Conservation (phyloP, 768 basidiomycete genomes). For the Podaxis sp. region DNA sequence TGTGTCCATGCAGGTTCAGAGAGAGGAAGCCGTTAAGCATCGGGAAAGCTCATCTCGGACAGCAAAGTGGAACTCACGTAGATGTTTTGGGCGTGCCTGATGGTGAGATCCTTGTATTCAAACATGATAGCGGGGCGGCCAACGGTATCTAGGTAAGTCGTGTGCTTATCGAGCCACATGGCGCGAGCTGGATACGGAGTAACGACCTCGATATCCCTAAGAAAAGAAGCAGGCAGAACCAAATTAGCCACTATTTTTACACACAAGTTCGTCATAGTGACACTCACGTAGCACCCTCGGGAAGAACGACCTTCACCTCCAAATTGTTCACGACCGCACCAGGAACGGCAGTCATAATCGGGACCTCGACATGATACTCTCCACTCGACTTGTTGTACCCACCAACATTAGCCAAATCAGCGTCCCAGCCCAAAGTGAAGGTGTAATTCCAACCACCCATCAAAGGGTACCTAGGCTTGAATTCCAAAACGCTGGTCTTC, state of each 20-base stretch:
- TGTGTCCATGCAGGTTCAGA: slow-evolving; percentile 27
- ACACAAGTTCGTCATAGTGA: background rate
- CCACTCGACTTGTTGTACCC: slow-evolving; percentile 62
- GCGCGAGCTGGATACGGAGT: slow-evolving; percentile 77
- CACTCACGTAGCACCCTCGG: slow-evolving; percentile 93
- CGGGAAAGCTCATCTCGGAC: slow-evolving; percentile 2
- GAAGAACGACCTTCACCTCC: slow-evolving; percentile 77
- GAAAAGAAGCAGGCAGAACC: slow-evolving; percentile 12
- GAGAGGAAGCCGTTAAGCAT: background rate
- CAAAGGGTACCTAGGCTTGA: slow-evolving; percentile 88
- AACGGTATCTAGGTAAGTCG: slow-evolving; percentile 88
- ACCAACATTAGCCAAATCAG: slow-evolving; percentile 74
- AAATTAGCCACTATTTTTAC: background rate
- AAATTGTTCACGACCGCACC: slow-evolving; percentile 82
- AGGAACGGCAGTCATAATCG: slow-evolving; percentile 80
- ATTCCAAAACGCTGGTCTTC: slow-evolving; percentile 70
- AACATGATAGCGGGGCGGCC: slow-evolving; percentile 83
- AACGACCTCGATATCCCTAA: slow-evolving; percentile 73
- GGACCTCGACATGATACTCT: slow-evolving; percentile 75
- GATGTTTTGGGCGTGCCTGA: slow-evolving; percentile 76
- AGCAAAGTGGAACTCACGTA: slow-evolving; percentile 58
- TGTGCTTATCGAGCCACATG: slow-evolving; percentile 63
- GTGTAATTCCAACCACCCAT: slow-evolving; percentile 97
- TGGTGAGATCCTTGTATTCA: slow-evolving; percentile 70
- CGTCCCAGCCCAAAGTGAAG: slow-evolving; percentile 93